Base-by-base conservation (phyloP, 1,139 yeast species). In the Protomyces lactucae-debilis region DNA sequence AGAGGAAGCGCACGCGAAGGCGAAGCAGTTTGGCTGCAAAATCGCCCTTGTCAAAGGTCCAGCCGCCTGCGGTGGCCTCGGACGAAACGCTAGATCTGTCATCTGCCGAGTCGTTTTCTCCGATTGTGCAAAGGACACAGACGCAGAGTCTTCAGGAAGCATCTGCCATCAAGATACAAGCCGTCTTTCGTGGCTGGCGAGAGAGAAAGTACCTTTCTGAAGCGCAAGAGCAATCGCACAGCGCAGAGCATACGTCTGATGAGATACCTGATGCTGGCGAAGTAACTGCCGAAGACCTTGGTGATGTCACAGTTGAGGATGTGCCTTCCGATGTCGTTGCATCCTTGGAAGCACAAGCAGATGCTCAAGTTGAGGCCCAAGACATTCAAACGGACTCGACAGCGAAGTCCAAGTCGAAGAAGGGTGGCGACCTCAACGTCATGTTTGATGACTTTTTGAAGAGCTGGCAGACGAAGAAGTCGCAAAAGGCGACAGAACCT, bases 161-260 rank as follows among this genome's bases (percentile, higher is more conserved):
- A 16, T 39, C 52, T 21, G 63, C 57, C 14, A 40, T 21, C 43
- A 32, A 53, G 6, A 59, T 59, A 4, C 63, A 59, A 35, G 56
- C 63, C n/a, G 21, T 39, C 16, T 59, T 59, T 35, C 52, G 63
- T 6, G 63, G 63, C 12, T 59, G 63, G 63, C 55, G 52, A 40
- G 25, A 32, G 23, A 56, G 63, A 5, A 52, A 43, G 46, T n/a
- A 5, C 12, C 51, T 51, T 6, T n/a, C 16, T 6, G 25, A 23
- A 8, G 40, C 9, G 40, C 18, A 21, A 6, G 40, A 52, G 8
- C 18, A 4, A 10, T 18, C 32, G 55, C 28, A 14, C 23, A 28
- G 23, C 18, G 40, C 25, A 9, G 21, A 32, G 9, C 43, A 14
- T 12, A 18, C 10, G 6, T 14, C 37, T 14, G 6, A 51, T 4